A percentile compares a stretch with the other conserved stretches of the same genome.
phyloP scores from a whole-genome alignment of 768 basidiomycete genomes.

The Rhizopogon roseolus region DNA sequence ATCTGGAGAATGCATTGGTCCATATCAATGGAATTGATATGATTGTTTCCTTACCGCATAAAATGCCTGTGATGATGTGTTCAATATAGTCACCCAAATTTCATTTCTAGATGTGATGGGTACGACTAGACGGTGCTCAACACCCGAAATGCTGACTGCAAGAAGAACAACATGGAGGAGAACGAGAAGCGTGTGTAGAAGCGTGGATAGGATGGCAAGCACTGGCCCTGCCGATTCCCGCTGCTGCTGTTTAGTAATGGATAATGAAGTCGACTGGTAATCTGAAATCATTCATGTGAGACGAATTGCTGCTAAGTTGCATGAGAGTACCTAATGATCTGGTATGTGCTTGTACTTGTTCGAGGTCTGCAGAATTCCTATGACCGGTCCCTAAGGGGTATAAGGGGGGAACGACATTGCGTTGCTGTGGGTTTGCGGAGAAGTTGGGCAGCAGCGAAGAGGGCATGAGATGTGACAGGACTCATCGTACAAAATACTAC shows the following conservation, averaged over 20 bases:
- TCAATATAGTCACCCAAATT: not conserved
- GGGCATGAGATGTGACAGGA: not conserved
- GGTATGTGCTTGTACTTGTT: not conserved
- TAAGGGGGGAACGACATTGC: not conserved
- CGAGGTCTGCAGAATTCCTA: not conserved
- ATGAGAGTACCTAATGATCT: not conserved
- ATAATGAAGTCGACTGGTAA: not conserved
- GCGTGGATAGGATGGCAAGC: not conserved
- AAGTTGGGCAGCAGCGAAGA: not conserved
- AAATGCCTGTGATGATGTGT: slow-evolving; percentile 1
- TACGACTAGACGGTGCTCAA: slow-evolving; percentile 2
- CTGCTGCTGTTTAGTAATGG: no score
- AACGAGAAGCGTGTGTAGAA: not conserved
- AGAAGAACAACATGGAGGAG: slow-evolving; percentile 1
- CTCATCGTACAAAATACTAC: not conserved
- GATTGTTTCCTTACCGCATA: not conserved
- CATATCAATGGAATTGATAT: not conserved
- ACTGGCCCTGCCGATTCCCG: not conserved
- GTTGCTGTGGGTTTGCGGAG: not conserved
- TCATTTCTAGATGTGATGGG: not conserved
- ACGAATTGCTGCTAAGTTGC: not conserved
- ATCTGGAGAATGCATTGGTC: slow-evolving; percentile 4
- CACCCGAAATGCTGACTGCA: not conserved
- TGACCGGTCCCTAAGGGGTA: not conserved
- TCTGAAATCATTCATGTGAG: not conserved